phyloP scores from a whole-genome alignment of 73 alveolate genomes.

The Paramecium sexaurelia region DNA sequence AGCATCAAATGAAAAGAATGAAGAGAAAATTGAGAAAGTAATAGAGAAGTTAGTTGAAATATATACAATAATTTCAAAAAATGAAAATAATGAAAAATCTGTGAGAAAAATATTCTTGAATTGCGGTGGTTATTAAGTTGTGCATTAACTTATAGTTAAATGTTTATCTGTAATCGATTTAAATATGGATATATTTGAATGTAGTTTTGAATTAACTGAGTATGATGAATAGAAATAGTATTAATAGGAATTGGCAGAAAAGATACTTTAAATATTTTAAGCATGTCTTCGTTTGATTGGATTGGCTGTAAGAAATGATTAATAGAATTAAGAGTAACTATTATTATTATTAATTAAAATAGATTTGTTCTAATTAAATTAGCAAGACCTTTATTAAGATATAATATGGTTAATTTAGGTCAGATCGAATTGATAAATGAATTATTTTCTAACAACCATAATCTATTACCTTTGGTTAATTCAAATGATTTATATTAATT shows the following conservation, averaged over 20 bases:
- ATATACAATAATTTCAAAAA: not conserved
- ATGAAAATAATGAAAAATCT: not conserved
- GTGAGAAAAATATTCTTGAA: conserved; percentile 3
- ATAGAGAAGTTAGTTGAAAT: conserved; percentile 15
- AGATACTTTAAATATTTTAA: not conserved
- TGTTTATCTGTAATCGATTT: conserved; percentile 31
- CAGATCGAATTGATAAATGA: conserved; percentile 26
- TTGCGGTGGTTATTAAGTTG: conserved; percentile 2
- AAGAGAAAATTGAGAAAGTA: conserved; percentile 36
- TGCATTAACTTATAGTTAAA: not conserved
- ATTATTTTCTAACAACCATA: not conserved
- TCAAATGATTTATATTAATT: not conserved
- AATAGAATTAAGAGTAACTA: conserved; percentile 13
- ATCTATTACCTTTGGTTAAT: not conserved
- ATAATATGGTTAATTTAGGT: conserved; percentile 5
- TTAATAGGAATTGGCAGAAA: conserved; percentile 14
- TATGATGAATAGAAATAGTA: conserved; percentile 35
- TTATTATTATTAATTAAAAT: not conserved
- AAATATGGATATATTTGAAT: conserved; percentile 8
- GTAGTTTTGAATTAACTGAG: not conserved
- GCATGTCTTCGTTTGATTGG: not conserved
- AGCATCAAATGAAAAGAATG: not conserved
- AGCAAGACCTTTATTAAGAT: conserved; percentile 9
- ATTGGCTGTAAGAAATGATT: not conserved
- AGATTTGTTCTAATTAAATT: not conserved